Conservation (phyloP, 2,329 filamentous ascomycete species). For the Fusarium hostae region DNA sequence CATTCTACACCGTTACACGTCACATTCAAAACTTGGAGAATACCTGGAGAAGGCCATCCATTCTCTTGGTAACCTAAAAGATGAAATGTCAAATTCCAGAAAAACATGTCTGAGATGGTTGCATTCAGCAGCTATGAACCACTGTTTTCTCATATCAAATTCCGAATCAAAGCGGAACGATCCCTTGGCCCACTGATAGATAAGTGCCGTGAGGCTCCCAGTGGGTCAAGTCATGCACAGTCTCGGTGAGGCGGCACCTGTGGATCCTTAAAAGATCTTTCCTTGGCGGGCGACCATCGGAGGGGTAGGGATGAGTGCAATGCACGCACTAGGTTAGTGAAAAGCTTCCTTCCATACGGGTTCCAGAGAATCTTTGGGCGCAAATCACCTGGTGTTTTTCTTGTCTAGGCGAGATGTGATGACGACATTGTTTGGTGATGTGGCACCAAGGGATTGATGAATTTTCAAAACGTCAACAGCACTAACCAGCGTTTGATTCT, state of each 20-base stretch:
- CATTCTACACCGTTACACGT: background rate
- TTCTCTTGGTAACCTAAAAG: background rate
- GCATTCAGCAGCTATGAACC: background rate
- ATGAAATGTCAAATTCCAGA: background rate
- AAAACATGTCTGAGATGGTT: background rate
- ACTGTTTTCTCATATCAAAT: background rate
- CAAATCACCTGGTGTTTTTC: background rate
- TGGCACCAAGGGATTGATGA: background rate
- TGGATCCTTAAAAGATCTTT: conserved; percentile 18
- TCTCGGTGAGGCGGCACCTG: conserved; percentile 15
- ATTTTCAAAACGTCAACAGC: background rate
- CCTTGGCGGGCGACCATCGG: conserved; percentile 6
- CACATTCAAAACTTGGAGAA: background rate
- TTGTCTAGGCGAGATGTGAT: background rate
- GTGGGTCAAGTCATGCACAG: conserved; percentile 6
- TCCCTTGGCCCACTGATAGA: conserved; percentile 20
- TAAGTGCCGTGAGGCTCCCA: conserved; percentile 18
- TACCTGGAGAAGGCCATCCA: background rate
- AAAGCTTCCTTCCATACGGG: conserved; percentile 10
- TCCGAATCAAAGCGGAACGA: background rate
- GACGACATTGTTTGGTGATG: conserved; percentile 7
- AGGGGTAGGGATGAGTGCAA: conserved; percentile 1
- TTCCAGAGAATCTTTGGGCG: background rate
- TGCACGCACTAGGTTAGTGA: conserved; percentile 7
- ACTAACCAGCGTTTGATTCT: too few relatives aligned